Evolutionary conservation across 2,329 filamentous ascomycete species (phyloP).

Genomic region (Daldinia eschscholtzii): DNA sequence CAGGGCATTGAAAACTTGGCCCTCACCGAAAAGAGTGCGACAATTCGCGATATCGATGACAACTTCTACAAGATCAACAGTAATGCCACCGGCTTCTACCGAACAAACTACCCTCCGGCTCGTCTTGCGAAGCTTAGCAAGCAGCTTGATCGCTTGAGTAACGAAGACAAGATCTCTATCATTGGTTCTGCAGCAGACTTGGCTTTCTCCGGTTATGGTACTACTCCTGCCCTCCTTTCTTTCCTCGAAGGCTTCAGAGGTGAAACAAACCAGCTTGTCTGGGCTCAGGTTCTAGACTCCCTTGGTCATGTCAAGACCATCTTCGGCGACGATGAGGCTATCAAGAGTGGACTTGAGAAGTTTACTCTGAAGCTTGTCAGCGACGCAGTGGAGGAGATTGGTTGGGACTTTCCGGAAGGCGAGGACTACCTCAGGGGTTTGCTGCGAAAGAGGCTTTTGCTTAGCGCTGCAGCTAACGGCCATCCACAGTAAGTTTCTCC

Average conservation of each 20-base stretch:
- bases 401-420: slow-evolving; percentile 83
- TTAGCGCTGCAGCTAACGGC: slow-evolving; percentile 79
- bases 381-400: slow-evolving; percentile 80
- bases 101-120: slow-evolving; percentile 91
- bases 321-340: slow-evolving; percentile 80
- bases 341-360: slow-evolving; percentile 79
- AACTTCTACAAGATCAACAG: slow-evolving; percentile 96
- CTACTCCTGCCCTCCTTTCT: slow-evolving; percentile 82
- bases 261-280: slow-evolving; percentile 89
- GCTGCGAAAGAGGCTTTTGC: slow-evolving; percentile 84
- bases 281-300: slow-evolving; percentile 85
- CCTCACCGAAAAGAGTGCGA: slow-evolving; percentile 81
- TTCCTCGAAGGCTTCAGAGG: slow-evolving; percentile 86
- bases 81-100: slow-evolving; percentile 88
- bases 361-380: slow-evolving; percentile 84
- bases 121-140: slow-evolving; percentile 84
- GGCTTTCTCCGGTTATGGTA: slow-evolving; percentile 86
- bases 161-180: slow-evolving; percentile 92
- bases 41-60: slow-evolving; percentile 78
- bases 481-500: slow-evolving; percentile 75
- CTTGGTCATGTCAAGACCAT: slow-evolving; percentile 84
- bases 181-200: slow-evolving; percentile 91
- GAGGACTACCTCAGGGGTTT: slow-evolving; percentile 88
- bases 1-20: slow-evolving; percentile 73
- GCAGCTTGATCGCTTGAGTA: slow-evolving; percentile 79